phyloP scores from a whole-genome alignment of 2,329 filamentous ascomycete genomes.

The Aspergillus ustus region DNA sequence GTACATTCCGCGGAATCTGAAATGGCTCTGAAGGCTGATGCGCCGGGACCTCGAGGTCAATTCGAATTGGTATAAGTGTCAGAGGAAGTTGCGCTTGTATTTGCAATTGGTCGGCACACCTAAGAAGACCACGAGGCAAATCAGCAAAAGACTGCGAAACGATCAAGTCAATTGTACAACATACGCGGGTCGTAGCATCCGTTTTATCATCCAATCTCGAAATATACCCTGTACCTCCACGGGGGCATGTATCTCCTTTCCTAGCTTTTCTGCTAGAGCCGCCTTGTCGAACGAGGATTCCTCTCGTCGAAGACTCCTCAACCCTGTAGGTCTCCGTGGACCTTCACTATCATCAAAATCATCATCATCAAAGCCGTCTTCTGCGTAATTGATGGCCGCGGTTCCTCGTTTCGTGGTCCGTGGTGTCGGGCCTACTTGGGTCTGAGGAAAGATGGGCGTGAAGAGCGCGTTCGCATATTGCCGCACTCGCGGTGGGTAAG shows the following conservation, averaged over 20 bases:
- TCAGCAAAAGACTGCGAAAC: conserved; percentile 18
- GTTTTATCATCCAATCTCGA: conserved; percentile 92
- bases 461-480: conserved; percentile 90
- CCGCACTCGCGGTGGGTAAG: conserved; percentile 87
- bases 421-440: conserved; percentile 67
- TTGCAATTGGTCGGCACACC: conserved; percentile 63
- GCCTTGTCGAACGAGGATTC: conserved; percentile 68
- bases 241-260: conserved; percentile 78
- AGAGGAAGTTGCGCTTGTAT: conserved; percentile 77
- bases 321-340: conserved; percentile 72
- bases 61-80: conserved; percentile 91
- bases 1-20: conserved; percentile 47
- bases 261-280: conserved; percentile 74
- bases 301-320: conserved; percentile 81
- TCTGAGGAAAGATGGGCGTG: conserved; percentile 77
- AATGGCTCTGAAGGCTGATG: conserved; percentile 58
- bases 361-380: conserved; percentile 85
- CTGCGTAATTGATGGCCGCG: conserved; percentile 95
- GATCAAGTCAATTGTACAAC: conserved; percentile 25
- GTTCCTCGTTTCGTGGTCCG: conserved; percentile 97
- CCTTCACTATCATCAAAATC: conserved; percentile 69
- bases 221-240: conserved; percentile 89
- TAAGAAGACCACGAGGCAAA: conserved; percentile 24
- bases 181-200: conserved; percentile 52
- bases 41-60: conserved; percentile 88